Base-by-base conservation (phyloP, 345 rosid genomes). In the Hibiscus tridactylites region DNA sequence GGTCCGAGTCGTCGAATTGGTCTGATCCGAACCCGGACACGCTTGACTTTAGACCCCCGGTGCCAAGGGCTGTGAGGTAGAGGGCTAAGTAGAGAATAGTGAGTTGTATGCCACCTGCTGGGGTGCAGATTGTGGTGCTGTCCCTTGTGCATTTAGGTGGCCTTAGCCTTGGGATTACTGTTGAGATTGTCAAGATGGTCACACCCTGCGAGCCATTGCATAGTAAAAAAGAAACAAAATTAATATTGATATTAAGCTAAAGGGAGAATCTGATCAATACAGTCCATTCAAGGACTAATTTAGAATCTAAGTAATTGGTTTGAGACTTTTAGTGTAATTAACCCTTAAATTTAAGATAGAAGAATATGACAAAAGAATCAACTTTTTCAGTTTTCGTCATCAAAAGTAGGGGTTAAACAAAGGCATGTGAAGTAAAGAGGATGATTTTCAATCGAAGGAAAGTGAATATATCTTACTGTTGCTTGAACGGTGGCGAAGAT, bases 21-120 rank as follows among this genome's bases (percentile, higher is more conserved):
- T 95, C 99, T 0, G 99, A 95, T 0, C 96, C 97, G 44, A 95
- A 95, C 2, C 99, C 99, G 0, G 99, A 95, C 1, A 95, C 97
- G 66, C 99, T 95, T 17, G 99, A 91, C 78, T 95, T 95, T 47
- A 95, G 84, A 3, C 99, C 97, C 0, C 99, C 99, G 2, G 97
- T 95, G 54, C 99, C 99, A 0, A 91, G 86, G 31, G 99, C 99
- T 0, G 90, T 83, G 5, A 91, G 74, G 82, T 95, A 95, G 39
- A 95, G 84, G 15, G 97, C 97, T 56, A 82, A 26, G 73, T 95
- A 89, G 53, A 95, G 88, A 37, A 87, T 85, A 12, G 16, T 74
- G n/a, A 95, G 87, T 76, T 95, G 97, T 9, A 60, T 76, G 49
- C 82, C 83, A 65, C 72, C 82, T 17, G 99, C 97, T 21, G 82